Evolutionary conservation across 305 asterid genomes (phyloP).

Genomic region (Fraxinus sp.): DNA sequence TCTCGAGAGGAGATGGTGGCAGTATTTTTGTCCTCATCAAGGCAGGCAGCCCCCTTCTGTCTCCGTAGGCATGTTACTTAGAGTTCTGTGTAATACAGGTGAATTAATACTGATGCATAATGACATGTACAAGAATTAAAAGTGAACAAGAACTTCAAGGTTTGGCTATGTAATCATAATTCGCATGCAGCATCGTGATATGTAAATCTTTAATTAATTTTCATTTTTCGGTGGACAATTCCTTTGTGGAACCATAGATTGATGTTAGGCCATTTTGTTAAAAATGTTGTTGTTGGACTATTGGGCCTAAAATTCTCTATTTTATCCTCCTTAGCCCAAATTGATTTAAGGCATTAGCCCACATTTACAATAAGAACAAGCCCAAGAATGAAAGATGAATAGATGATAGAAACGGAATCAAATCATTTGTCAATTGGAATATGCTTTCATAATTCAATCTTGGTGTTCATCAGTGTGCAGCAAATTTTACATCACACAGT

Average conservation of each 20-base stretch:
- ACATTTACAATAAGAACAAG: neutral
- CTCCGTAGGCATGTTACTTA: conserved; percentile 17
- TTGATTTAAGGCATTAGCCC: neutral
- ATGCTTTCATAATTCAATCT: neutral
- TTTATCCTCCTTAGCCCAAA: neutral
- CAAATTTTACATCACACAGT: no score
- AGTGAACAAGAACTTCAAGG: neutral
- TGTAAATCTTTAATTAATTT: neutral
- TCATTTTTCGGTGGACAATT: neutral
- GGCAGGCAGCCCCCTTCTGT: conserved; percentile 64
- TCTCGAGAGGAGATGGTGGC: conserved; percentile 87
- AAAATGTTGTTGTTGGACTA: neutral
- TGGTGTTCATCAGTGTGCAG: neutral
- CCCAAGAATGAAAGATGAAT: neutral
- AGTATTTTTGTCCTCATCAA: conserved; percentile 79
- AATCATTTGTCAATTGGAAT: neutral
- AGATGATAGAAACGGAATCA: neutral
- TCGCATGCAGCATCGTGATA: neutral
- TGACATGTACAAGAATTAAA: neutral
- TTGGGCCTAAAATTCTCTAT: neutral
- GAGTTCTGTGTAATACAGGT: neutral
- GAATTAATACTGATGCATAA: neutral
- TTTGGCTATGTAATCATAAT: neutral
- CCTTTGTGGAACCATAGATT: neutral
- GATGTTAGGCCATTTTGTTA: neutral